Evolutionary conservation across 129 eudicot genomes (phyloP).

Genomic region (Tagetes erecta): DNA sequence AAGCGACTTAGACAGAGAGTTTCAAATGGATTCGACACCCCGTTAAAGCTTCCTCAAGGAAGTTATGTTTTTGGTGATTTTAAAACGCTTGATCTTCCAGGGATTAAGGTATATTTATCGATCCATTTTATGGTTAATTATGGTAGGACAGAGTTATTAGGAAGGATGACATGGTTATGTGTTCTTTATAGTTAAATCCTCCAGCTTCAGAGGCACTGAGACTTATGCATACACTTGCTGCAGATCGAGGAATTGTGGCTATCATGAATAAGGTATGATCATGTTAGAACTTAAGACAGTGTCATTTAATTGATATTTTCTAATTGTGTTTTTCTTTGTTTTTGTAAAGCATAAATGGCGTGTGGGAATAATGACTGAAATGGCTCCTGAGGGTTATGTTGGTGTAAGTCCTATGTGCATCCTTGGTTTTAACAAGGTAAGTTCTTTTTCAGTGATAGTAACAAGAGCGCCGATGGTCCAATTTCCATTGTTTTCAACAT

Average conservation of each 20-base stretch:
- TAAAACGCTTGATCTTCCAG: conserved; percentile 79
- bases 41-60: conserved; percentile 75
- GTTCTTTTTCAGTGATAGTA: not conserved
- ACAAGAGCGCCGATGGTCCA: not conserved
- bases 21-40: conserved; percentile 35
- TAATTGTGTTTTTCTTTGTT: conserved; percentile 24
- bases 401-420: conserved; percentile 89
- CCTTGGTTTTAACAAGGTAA: conserved; percentile 94
- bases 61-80: conserved; percentile 72
- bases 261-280: conserved; percentile 81
- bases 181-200: conserved; percentile 63
- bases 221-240: conserved; percentile 91
- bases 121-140: not conserved
- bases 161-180: conserved; percentile 25
- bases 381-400: conserved; percentile 98
- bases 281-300: not conserved
- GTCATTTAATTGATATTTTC: not conserved
- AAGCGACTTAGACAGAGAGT: conserved; percentile 65
- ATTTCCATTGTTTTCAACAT: not conserved
- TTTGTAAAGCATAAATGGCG: conserved; percentile 83
- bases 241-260: conserved; percentile 93
- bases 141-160: not conserved
- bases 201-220: conserved; percentile 83
- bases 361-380: conserved; percentile 95
- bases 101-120: conserved; percentile 54